phyloP scores from a whole-genome alignment of 495 filamentous ascomycete species.

The Podospora australis region DNA sequence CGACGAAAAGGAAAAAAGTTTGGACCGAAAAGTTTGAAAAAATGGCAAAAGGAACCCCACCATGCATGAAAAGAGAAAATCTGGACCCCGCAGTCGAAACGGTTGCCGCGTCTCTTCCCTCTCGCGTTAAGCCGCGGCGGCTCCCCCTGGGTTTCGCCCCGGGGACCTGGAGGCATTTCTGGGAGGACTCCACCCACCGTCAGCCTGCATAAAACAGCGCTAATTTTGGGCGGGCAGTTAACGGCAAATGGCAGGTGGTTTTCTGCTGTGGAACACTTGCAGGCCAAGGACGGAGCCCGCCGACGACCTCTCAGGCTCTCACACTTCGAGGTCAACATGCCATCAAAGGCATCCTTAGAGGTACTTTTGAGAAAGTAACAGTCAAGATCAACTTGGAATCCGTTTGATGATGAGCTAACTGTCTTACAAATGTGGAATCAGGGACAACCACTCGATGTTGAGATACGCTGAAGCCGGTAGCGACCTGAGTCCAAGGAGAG shows the following conservation, averaged over 20 bases:
- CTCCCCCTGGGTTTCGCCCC: neutral
- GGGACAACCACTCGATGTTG: neutral
- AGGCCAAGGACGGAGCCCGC: neutral
- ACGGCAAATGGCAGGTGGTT: constrained; percentile 7
- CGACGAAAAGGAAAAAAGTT: constrained; percentile 9
- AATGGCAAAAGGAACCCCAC: constrained; percentile 8
- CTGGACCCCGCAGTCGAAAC: constrained; percentile 10
- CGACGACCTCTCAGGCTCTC: constrained; percentile 1
- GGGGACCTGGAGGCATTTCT: neutral
- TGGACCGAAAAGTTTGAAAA: neutral
- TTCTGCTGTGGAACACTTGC: neutral
- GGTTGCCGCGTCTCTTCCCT: neutral
- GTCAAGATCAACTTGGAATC: too few relatives aligned
- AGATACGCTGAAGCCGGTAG: neutral
- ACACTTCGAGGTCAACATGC: neutral
- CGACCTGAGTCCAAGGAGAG: neutral
- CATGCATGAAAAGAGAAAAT: constrained; percentile 6
- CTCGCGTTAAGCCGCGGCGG: neutral
- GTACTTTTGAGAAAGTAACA: too few relatives aligned
- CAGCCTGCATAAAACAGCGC: neutral
- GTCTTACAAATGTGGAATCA: neutral
- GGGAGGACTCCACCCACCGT: too few relatives aligned
- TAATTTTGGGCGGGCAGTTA: too few relatives aligned
- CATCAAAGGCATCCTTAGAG: neutral
- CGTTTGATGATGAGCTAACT: too few relatives aligned